phyloP scores from a whole-genome alignment of 1,284 basidiomycete species.

The Coniophora puteana region DNA sequence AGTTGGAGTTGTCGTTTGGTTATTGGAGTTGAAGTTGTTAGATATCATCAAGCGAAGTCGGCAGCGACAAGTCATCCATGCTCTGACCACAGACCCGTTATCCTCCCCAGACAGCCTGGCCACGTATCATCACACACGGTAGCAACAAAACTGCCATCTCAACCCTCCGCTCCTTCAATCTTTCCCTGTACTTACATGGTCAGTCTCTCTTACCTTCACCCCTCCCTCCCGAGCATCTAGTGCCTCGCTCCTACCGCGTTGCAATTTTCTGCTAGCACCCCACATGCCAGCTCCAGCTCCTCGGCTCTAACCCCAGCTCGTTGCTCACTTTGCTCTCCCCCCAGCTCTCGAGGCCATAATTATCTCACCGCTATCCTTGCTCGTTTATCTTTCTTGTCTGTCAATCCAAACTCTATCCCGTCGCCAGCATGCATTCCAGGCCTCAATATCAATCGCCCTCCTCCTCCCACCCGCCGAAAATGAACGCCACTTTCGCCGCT shows the following conservation, averaged over 20 bases:
- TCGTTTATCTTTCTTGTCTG: constrained; percentile 21
- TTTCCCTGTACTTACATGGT: too few species aligned
- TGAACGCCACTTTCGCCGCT: constrained; percentile 31
- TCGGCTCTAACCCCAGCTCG: constrained; percentile 13
- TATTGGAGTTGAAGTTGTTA: too few species aligned
- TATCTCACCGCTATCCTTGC: constrained; percentile 27
- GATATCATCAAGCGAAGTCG: too few species aligned
- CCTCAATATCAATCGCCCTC: constrained; percentile 26
- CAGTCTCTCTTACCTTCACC: constrained; percentile 13
- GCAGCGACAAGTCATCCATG: too few species aligned
- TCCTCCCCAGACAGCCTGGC: too few species aligned
- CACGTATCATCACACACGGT: too few species aligned
- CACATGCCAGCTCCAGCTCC: constrained; percentile 18
- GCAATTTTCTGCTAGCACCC: constrained; percentile 21
- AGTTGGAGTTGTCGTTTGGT: too few species aligned
- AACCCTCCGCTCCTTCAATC: too few species aligned
- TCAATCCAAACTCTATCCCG: constrained; percentile 21
- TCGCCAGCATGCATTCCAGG: constrained; percentile 18
- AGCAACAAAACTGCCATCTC: too few species aligned
- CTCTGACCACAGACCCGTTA: too few species aligned
- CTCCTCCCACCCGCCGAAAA: constrained; percentile 27
- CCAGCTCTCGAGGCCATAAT: constrained; percentile 24
- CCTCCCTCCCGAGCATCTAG: constrained; percentile 20
- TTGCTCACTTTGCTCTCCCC: constrained; percentile 11
- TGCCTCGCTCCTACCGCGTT: constrained; percentile 38